Evolutionary conservation across 148 eudicot species (phyloP), one percentile per base, ranked within the genome.

Genomic region (Fagopyrum esculentum): DNA sequence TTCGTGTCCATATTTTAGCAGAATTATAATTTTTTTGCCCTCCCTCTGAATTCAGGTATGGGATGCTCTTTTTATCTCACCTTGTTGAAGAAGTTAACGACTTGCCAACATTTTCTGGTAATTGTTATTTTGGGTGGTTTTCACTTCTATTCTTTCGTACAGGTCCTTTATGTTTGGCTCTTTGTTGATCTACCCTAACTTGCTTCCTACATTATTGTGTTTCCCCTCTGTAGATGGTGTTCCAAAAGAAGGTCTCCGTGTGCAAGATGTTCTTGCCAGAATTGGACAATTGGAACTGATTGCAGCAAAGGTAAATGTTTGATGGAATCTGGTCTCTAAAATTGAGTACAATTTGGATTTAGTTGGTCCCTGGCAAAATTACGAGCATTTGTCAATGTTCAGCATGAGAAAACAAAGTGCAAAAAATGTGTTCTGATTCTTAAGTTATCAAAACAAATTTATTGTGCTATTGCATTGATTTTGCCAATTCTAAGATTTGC

Each of bases 241-340:
- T 68, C 98, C 97, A 19, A 95, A 95, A 76, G 99, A 95, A 78
- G 99, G 98, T 77, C 81, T 95, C 45, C 78, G 94, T 80, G 82
- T 95, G 79, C 83, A 85, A 73, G 99, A 95, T 83, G 94, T 95
- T 77, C 97, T 92, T 78, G 92, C 85, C 69, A 83, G 99, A 84
- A 80, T 95, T 75, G 90, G 91, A 50, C 84, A 77, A 72, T 75
- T 95, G 63, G 80, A 82, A 74, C 82, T 90, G 63, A 83, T 89
- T 61, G 82, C 87, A 76, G 94, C 90, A 68, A 95, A 92, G 80
- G 98, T 92, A 85, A 80, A 86, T 74, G 77, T 26, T 63, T 26
- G 15, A 29, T 63, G 16, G 69, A 11, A 10, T 30, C 44, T 29
- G 69, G 44, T 63, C 45, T 10, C 69, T 30, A 30, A 30, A 29